Evolutionary conservation across 441 rosid genomes (phyloP).

Genomic region (Populus tomentosa): DNA sequence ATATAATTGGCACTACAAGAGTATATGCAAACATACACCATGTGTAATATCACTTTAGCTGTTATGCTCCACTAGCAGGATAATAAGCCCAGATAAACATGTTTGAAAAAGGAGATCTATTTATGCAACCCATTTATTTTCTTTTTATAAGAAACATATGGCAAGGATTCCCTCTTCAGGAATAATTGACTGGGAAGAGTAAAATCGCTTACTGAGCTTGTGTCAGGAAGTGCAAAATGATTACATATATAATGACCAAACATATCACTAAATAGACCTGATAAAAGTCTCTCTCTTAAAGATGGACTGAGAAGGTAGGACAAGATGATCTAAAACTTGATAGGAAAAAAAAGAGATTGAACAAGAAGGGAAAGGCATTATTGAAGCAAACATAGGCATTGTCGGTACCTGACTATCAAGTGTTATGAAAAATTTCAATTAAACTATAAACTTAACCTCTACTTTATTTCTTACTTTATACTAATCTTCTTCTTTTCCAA

Average conservation of each 20-base stretch:
- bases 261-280: background rate
- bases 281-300: background rate
- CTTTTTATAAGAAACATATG: background rate
- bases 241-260: background rate
- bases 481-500: background rate
- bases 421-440: background rate
- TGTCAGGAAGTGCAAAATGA: background rate
- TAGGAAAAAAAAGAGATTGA: too few species aligned
- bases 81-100: background rate
- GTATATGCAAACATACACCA: conserved; percentile 2
- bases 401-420: background rate
- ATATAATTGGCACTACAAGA: conserved; percentile 74
- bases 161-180: background rate
- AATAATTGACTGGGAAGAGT: too few species aligned
- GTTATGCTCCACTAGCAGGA: background rate
- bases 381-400: background rate
- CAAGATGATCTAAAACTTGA: too few species aligned
- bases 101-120: background rate
- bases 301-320: background rate
- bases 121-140: background rate
- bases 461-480: background rate
- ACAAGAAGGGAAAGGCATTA: background rate
- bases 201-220: background rate
- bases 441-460: background rate
- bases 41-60: background rate